Percentiles rank a stretch among this genome's conserved stretches.
Conservation (phyloP, 192 early-diverging fungal species). For the Podochytrium sp. region DNA sequence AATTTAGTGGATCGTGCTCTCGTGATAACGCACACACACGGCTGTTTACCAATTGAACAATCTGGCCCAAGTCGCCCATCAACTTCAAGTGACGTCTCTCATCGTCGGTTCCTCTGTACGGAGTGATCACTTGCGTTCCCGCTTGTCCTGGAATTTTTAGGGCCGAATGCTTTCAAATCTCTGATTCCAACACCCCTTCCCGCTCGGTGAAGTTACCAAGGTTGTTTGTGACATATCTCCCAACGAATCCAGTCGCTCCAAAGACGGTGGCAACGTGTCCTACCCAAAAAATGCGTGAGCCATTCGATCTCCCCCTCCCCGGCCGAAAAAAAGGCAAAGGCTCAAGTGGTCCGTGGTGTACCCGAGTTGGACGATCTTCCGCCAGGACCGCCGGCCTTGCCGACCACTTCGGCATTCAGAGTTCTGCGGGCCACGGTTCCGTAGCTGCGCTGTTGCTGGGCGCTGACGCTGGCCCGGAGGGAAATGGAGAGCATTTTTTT, state of each 20-base stretch:
- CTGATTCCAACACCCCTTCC: neutral
- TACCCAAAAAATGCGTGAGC: neutral
- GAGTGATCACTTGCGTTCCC: slow-evolving; percentile 89
- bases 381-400: slow-evolving; percentile 44
- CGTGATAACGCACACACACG: neutral
- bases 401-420: slow-evolving; percentile 17
- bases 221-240: slow-evolving; percentile 90
- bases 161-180: neutral
- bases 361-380: slow-evolving; percentile 44
- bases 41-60: slow-evolving; percentile 72
- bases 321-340: slow-evolving; percentile 18
- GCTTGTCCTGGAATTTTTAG: slow-evolving; percentile 61
- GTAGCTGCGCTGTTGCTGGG: slow-evolving; percentile 5
- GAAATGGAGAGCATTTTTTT: neutral
- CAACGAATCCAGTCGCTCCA: slow-evolving; percentile 94
- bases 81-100: slow-evolving; percentile 85
- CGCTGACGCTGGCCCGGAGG: too few relatives aligned
- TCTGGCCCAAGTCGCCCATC: slow-evolving; percentile 93
- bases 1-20: neutral
- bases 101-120: slow-evolving; percentile 87
- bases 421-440: neutral
- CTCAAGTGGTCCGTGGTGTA: neutral
- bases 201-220: slow-evolving; percentile 67
- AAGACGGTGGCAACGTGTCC: slow-evolving; percentile 94
- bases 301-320: too few relatives aligned